A percentile compares a stretch with the other conserved stretches of the same genome.
These are phyloP conservation scores for Aspergillus candidus DNA, from an alignment of 2,329 filamentous ascomycete genomes.

Conservation along the genomic window DNA sequence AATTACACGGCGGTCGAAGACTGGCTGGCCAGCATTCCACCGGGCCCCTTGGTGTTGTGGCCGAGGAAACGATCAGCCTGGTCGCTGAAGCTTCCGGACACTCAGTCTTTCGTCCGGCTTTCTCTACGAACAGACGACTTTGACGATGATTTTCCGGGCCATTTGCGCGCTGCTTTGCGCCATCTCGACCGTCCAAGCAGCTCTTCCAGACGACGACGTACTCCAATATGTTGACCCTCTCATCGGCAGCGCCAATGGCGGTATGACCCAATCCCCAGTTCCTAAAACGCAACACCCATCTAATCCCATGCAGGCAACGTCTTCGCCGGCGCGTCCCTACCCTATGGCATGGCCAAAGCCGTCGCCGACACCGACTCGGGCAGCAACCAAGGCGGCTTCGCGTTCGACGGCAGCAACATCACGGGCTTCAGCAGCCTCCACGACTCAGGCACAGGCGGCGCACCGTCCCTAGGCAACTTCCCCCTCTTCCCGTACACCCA, in stretches of 20 bases:
- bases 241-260: constrained; percentile 49
- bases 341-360: constrained; percentile 53
- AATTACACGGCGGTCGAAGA: no score
- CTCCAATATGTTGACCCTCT: constrained; percentile 46
- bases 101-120: no score
- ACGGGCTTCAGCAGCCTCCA: constrained; percentile 49
- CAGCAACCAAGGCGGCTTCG: constrained; percentile 51
- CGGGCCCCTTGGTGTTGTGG: no score
- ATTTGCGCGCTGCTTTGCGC: no score
- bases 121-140: no score
- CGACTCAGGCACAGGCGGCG: constrained; percentile 46
- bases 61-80: no score
- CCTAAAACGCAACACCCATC: background rate
- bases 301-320: constrained; percentile 43
- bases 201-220: constrained; percentile 28
- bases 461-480: constrained; percentile 65
- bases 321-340: constrained; percentile 50
- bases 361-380: constrained; percentile 48
- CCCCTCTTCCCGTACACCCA: constrained; percentile 61
- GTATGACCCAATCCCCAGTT: constrained; percentile 14
- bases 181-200: no score
- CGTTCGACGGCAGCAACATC: constrained; percentile 46
- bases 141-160: no score
- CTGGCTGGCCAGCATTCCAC: no score
- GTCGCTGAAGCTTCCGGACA: no score